These are phyloP conservation scores for Blastocystis sp. DNA, from an alignment of 352 stramenopile species.

Conservation along the genomic window DNA sequence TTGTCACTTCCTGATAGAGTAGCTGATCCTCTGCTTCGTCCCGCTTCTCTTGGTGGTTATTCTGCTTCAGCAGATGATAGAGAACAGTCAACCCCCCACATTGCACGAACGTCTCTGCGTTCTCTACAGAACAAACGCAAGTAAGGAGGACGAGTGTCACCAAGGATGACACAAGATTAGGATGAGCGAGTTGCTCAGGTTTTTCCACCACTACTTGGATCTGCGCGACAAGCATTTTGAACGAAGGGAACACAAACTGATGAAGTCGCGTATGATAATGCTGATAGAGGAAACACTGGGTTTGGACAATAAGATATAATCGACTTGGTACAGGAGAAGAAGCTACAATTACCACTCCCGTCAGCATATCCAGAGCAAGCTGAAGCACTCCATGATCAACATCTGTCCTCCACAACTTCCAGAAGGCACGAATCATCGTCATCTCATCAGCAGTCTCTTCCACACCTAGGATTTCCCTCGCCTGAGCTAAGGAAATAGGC, in stretches of 20 bases:
- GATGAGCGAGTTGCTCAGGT: background rate
- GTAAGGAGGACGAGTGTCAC: background rate
- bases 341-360: background rate
- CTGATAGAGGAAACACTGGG: background rate
- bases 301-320: background rate
- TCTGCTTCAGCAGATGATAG: background rate
- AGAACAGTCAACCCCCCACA: background rate
- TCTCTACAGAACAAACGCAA: background rate
- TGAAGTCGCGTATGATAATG: background rate
- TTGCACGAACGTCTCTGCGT: background rate
- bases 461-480: background rate
- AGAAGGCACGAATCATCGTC: background rate
- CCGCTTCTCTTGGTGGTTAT: background rate
- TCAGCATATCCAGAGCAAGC: background rate
- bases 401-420: background rate
- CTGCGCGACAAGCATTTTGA: constrained; percentile 15
- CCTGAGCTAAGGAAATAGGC: background rate
- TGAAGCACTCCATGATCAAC: background rate
- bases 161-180: background rate
- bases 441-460: background rate
- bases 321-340: background rate
- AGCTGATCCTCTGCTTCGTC: background rate
- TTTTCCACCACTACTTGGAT: background rate
- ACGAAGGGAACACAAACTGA: background rate
- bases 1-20: background rate